phyloP scores from a whole-genome alignment of 768 basidiomycete species.

The Lactarius trivialis region DNA sequence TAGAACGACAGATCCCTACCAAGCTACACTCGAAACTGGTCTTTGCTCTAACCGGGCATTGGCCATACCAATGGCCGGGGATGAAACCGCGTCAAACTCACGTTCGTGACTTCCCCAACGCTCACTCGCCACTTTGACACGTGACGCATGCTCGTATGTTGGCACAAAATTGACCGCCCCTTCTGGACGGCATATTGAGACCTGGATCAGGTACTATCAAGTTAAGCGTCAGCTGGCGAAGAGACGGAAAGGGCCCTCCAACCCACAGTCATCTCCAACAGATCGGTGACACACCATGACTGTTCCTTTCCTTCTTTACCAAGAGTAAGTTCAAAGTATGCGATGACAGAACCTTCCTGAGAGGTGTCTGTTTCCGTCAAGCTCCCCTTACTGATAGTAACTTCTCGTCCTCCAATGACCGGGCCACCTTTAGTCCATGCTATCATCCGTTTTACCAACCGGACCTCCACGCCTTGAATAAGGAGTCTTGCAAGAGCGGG shows the following conservation, averaged over 20 bases:
- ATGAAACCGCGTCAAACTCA: conserved; percentile 34
- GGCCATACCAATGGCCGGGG: conserved; percentile 37
- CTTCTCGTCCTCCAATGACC: conserved; percentile 29
- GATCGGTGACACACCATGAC: conserved; percentile 33
- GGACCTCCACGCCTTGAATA: conserved; percentile 30
- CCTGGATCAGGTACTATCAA: conserved; percentile 36
- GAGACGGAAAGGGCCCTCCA: background rate
- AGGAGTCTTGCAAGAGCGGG: conserved; percentile 37
- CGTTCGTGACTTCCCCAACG: conserved; percentile 35
- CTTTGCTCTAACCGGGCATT: conserved; percentile 14
- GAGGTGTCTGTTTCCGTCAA: conserved; percentile 29
- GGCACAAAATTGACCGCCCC: conserved; percentile 31
- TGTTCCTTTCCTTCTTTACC: conserved; percentile 34
- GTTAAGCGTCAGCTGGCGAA: background rate
- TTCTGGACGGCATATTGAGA: conserved; percentile 31
- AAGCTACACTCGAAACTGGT: conserved; percentile 6
- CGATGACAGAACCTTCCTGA: conserved; percentile 32
- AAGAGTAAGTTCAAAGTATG: conserved; percentile 33
- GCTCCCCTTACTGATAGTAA: conserved; percentile 23
- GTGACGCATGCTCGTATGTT: conserved; percentile 33
- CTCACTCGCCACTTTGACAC: conserved; percentile 36
- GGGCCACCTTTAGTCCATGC: conserved; percentile 27
- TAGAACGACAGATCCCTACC: background rate
- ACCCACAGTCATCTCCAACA: conserved; percentile 30
- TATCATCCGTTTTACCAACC: conserved; percentile 33